A percentile compares a stretch with the other conserved stretches of the same genome.
phyloP scores from a whole-genome alignment of 208 protist genomes.

The Wallacemonas sp. region DNA sequence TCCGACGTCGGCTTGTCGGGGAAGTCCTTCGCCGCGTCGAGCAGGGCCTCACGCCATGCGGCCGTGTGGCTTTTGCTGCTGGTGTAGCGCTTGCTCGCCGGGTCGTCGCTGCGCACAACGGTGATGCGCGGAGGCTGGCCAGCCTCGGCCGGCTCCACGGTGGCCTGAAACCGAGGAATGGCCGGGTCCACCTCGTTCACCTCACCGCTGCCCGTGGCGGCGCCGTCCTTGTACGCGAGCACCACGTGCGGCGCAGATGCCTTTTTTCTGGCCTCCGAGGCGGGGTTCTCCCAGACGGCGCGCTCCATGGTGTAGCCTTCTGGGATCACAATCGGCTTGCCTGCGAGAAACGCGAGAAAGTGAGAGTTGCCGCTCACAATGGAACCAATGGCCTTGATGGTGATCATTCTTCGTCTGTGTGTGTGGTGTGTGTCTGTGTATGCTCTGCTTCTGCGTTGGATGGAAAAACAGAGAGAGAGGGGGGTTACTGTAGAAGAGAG shows the following conservation, averaged over 20 bases:
- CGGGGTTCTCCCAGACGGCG: slow-evolving; percentile 54
- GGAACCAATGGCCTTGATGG: slow-evolving; percentile 47
- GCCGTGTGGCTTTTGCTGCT: slow-evolving; percentile 27
- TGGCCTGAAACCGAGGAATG: slow-evolving; percentile 5
- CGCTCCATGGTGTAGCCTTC: slow-evolving; percentile 61
- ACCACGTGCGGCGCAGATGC: background rate
- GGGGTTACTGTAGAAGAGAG: too few species aligned
- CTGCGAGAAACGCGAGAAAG: slow-evolving; percentile 23
- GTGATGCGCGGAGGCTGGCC: slow-evolving; percentile 35
- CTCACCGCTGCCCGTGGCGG: background rate
- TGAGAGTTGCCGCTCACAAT: slow-evolving; percentile 33
- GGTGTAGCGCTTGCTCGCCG: slow-evolving; percentile 37
- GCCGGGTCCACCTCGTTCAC: background rate
- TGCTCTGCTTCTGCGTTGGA: background rate
- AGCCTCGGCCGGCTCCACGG: slow-evolving; percentile 1
- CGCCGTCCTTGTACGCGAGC: slow-evolving; percentile 7
- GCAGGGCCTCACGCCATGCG: slow-evolving; percentile 58
- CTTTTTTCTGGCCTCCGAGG: too few species aligned
- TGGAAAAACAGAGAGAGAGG: background rate
- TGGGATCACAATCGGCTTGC: slow-evolving; percentile 43
- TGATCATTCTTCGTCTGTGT: slow-evolving; percentile 34
- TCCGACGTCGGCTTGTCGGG: slow-evolving; percentile 15
- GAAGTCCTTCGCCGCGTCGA: slow-evolving; percentile 57
- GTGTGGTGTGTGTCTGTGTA: slow-evolving; percentile 1
- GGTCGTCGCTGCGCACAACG: slow-evolving; percentile 65